Evolutionary conservation across 768 basidiomycete genomes (phyloP), one percentile per base, ranked within the genome.

Genomic region (Phallus indusiatus): DNA sequence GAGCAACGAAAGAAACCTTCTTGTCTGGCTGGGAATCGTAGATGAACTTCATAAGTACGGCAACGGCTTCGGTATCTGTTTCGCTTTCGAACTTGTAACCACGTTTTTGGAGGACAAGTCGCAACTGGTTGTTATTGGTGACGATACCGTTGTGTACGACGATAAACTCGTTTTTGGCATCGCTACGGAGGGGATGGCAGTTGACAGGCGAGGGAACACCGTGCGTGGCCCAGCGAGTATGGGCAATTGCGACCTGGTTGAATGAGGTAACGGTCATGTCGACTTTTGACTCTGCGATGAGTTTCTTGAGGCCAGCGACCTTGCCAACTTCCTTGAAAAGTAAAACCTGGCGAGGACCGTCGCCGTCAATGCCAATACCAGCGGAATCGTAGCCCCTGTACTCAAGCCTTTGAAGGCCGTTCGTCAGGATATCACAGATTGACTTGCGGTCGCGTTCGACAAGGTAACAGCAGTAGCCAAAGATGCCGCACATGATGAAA

Each of bases 161-260:
- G 60, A 85, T 83, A 76, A 99, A 98, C 68, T 97, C 94, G 61
- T 81, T 76, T 56, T 72, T 77, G 22, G 81, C 75, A 67, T 95
- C 93, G 16, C 88, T 90, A 67, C 85, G 85, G 67, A 96, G 83
- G 56, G 96, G 96, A 72, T 99, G 96, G 75, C 95, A 98, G 75
- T 99, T 99, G 66, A 80, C 72, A 55, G 83, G 80, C 3, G 86
- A 88, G 20, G 94, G 94, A 18, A 85, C 82, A 37, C 96, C 96
- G 69, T 99, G 96, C 18, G 96, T 99, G 1, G 96, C 96, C 96
- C 96, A 99, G 64, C 96, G 90, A 12, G 96, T 99, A 75, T 99
- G 96, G 12, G 95, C 95, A 73, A 99, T 97, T 42, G 92, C 93
- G 49, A 94, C 92, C 74, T 97, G 94, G 47, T 86, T 84, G 54